A percentile compares a stretch with the other conserved stretches of the same genome.
Evolutionary conservation across 495 filamentous ascomycete species (phyloP).

Genomic region (Penicillium taxi): DNA sequence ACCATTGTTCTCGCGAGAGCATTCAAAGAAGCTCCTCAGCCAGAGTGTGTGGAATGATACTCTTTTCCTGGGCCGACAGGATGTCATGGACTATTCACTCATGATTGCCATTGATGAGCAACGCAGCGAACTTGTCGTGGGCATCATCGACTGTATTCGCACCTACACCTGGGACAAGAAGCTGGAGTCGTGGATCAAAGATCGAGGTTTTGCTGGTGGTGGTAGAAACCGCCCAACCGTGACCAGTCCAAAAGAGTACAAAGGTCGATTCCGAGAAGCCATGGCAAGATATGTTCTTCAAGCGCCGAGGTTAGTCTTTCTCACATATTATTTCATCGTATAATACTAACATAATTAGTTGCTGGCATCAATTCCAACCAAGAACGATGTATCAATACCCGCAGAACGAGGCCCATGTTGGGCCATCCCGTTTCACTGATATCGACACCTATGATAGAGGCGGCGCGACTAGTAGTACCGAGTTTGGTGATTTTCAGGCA

Average conservation of each 20-base stretch:
- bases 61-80: constrained; percentile 79
- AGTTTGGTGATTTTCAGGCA: too few species aligned
- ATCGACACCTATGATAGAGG: too few species aligned
- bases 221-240: constrained; percentile 88
- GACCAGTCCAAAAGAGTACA: constrained; percentile 95
- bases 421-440: too few species aligned
- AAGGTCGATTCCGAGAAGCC: constrained; percentile 88
- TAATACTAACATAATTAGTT: constrained; percentile 31
- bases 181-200: constrained; percentile 97
- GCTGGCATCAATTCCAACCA: constrained; percentile 65
- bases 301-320: constrained; percentile 50
- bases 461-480: too few species aligned
- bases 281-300: constrained; percentile 88
- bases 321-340: not conserved
- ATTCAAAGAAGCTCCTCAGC: constrained; percentile 80
- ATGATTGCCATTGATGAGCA: constrained; percentile 97
- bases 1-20: constrained; percentile 86
- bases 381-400: constrained; percentile 39
- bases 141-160: constrained; percentile 96
- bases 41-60: constrained; percentile 93
- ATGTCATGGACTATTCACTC: constrained; percentile 98
- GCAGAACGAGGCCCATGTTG: constrained; percentile 30
- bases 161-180: constrained; percentile 99
- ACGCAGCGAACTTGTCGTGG: constrained; percentile 83
- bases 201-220: constrained; percentile 76